Percentiles rank a stretch among this genome's conserved stretches.
phyloP scores from a whole-genome alignment of 345 rosid genomes.

The Salix dunnii region DNA sequence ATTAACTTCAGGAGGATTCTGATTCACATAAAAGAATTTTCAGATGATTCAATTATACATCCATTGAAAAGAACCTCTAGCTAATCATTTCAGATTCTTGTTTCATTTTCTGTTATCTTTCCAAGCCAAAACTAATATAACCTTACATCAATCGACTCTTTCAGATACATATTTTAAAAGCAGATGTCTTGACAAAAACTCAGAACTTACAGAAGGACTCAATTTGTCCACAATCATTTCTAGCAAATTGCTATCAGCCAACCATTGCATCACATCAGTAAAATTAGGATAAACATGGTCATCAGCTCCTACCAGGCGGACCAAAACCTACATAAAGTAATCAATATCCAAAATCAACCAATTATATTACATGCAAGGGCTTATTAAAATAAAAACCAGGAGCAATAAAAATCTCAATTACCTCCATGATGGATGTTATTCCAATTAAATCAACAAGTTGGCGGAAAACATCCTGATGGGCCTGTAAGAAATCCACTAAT shows the following conservation, averaged over 20 bases:
- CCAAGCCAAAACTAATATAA: neutral
- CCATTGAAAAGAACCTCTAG: neutral
- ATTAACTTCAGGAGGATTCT: constrained; percentile 87
- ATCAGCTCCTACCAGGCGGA: constrained; percentile 94
- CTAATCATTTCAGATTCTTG: neutral
- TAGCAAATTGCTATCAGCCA: constrained; percentile 80
- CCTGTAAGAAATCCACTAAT: constrained; percentile 40
- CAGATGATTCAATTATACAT: constrained; percentile 18
- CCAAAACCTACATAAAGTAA: constrained; percentile 62
- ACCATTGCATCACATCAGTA: constrained; percentile 98
- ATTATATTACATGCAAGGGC: neutral
- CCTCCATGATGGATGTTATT: constrained; percentile 99
- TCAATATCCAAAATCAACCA: constrained; percentile 6
- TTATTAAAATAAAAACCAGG: constrained; percentile 6
- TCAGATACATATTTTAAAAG: neutral
- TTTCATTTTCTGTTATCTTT: neutral
- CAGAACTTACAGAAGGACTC: constrained; percentile 70
- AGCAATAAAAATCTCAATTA: constrained; percentile 21
- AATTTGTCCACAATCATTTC: constrained; percentile 97
- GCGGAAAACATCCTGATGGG: constrained; percentile 76
- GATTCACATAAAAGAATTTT: constrained; percentile 26
- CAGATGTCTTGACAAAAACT: neutral
- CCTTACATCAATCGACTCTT: neutral
- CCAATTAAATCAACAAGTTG: constrained; percentile 96
- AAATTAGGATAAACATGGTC: constrained; percentile 94